These are phyloP conservation scores for Lunasporangiospora selenospora DNA, from an alignment of 192 early-diverging fungal genomes.

Conservation along the genomic window DNA sequence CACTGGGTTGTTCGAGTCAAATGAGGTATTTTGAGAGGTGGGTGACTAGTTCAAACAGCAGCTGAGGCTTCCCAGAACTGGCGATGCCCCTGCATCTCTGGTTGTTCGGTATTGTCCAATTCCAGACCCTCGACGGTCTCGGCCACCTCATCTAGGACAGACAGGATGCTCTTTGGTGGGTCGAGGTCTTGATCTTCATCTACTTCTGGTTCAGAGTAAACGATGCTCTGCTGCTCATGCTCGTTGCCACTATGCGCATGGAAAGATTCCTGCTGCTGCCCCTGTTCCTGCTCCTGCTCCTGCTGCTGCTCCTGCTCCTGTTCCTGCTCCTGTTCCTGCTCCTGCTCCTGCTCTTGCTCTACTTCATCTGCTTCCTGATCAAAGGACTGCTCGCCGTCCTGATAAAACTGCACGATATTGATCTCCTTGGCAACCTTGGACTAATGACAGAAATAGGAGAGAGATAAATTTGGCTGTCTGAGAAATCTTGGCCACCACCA, in stretches of 20 bases:
- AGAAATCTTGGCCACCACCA: too few relatives aligned
- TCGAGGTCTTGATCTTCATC: constrained; percentile 32
- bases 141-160: constrained; percentile 28
- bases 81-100: not conserved
- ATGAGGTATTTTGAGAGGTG: not conserved
- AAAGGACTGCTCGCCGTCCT: constrained; percentile 19
- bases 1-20: too few relatives aligned
- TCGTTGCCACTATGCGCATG: not conserved
- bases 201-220: constrained; percentile 4
- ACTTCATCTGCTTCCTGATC: constrained; percentile 8
- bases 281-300: too few relatives aligned
- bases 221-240: constrained; percentile 11
- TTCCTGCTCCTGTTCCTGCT: too few relatives aligned
- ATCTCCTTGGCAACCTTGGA: constrained; percentile 48
- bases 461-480: too few relatives aligned
- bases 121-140: constrained; percentile 16
- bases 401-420: constrained; percentile 33
- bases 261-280: too few relatives aligned
- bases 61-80: not conserved
- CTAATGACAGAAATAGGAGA: constrained; percentile 1
- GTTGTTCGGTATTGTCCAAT: constrained; percentile 9
- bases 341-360: too few relatives aligned
- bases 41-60: not conserved
- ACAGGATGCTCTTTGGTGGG: constrained; percentile 36
- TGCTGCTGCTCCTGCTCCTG: too few relatives aligned